Evolutionary conservation across 2,329 filamentous ascomycete genomes (phyloP), one percentile per base, ranked within the genome.

Genomic region (Rachicladosporium sp.): DNA sequence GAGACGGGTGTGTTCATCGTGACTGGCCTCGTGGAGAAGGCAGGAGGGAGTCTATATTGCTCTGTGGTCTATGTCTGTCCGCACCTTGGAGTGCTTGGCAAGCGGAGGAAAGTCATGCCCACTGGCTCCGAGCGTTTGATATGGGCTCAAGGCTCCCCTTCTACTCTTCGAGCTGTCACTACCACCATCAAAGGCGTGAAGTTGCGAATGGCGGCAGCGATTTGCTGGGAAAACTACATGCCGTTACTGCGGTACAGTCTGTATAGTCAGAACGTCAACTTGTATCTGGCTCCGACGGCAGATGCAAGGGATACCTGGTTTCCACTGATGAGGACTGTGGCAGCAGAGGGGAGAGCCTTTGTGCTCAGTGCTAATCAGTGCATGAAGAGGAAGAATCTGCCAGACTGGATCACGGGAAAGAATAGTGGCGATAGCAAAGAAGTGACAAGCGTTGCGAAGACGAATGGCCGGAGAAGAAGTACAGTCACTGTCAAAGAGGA

Each of bases 161-260:
- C 75, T 0, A 91, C 85, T 3, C 71, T 95, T 21, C 76, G 76
- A 46, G 88, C 87, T 3, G 76, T 94, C 1, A 80, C 76, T 19
- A 87, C 86, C 1, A 75, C 69, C 13, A 86, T 95, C 57, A 80
- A 80, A 44, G 86, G 85, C 37, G 74, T 87, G 2, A 78, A 76
- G 46, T 64, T 95, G 44, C 89, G 84, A 41, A 73, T 95, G 43
- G 88, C 81, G 0, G 78, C 82, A 2, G 89, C 87, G 3, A 93
- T 96, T 49, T 94, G 88, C 68, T 95, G 88, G 88, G 88, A 96
- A 60, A 94, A 84, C 60, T 93, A 89, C 64, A 95, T 94, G 87
- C 88, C 88, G 0, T 66, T 95, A 11, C 68, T 95, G 6, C 75
- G 89, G 11, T 82, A 93, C 57, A 73, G 77, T 10, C 69, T 95